phyloP scores from a whole-genome alignment of 2,329 filamentous ascomycete species.

The Thelonectria discophora region DNA sequence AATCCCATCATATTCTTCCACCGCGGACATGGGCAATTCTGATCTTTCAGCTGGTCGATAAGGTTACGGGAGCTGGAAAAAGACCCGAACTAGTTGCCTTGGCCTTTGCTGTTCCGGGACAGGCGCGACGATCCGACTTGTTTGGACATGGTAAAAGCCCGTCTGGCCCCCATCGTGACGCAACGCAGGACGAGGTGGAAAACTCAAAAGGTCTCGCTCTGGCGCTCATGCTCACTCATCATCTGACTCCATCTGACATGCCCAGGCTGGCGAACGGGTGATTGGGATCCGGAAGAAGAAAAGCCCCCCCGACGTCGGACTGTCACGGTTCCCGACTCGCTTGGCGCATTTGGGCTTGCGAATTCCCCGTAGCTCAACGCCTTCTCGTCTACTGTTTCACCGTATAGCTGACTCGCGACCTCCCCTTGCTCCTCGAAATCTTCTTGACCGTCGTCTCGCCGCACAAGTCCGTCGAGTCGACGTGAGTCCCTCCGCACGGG shows the following conservation, averaged over 20 bases:
- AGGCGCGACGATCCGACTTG: no score
- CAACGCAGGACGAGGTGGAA: neutral
- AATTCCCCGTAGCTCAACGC: neutral
- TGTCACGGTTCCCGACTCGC: neutral
- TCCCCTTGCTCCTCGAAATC: constrained; percentile 54
- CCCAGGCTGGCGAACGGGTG: neutral
- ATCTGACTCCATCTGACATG: neutral
- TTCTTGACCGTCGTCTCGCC: constrained; percentile 72
- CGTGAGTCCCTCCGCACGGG: constrained; percentile 80
- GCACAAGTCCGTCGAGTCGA: constrained; percentile 65
- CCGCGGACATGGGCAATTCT: neutral
- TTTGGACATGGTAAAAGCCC: neutral
- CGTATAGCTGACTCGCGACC: constrained; percentile 38
- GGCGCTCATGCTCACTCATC: neutral
- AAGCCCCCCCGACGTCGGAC: neutral
- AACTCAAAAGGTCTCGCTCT: neutral
- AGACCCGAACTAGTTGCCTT: neutral
- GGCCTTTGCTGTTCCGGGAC: neutral
- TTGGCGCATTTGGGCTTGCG: neutral
- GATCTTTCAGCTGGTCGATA: neutral
- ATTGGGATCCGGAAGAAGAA: neutral
- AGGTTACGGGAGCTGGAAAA: neutral
- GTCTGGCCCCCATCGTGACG: neutral
- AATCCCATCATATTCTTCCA: neutral
- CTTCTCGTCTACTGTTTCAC: constrained; percentile 12